Base-by-base conservation (phyloP, 257 asterid species). In the Gynochthodes officinalis region DNA sequence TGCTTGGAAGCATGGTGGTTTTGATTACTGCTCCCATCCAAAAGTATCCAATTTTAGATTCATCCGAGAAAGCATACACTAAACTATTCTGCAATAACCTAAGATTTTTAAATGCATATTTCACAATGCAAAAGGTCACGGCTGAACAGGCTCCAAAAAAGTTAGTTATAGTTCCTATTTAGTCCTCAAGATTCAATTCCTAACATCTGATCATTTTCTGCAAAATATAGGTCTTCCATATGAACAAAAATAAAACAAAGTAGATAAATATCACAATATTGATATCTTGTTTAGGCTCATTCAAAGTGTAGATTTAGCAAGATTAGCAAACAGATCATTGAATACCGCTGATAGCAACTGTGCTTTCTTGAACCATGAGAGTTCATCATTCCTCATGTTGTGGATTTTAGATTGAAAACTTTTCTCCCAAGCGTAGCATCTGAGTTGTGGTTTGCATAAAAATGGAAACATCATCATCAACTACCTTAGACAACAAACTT, bases 401-500 rank as follows among this genome's bases (percentile, higher is more conserved):
- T 90, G 92, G 73, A 92, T 75, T 79, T 90, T 90, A 12, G 89
- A 83, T 75, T 79, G 89, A 82, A 92, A 92, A 73, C 98, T 92
- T 69, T 80, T 77, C 77, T 92, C 98, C 98, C 98, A 92, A 57
- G 96, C 94, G 74, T 92, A 92, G 74, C 81, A 92, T 79, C 96
- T 92, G 83, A 43, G 35, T 43, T 74, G 64, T 49, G 54, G 79
- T 63, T 48, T 48, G 71, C 48, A 73, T 42, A 80, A 64, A 67
- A 35, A 48, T 48, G 70, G 49, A 23, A 49, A n/a, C 55, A 57
- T 42, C 27, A 76, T 55, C 64, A 69, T 64, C 50, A 30, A 64
- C 30, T 49, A 66, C 57, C 15, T 52, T 43, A 9, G 37, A 40
- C 35, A 37, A 66, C 21, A 52, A 71, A 25, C 13, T 53, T 30